Evolutionary conservation across 352 stramenopile genomes (phyloP).

Genomic region (Globisporangium viniferum): DNA sequence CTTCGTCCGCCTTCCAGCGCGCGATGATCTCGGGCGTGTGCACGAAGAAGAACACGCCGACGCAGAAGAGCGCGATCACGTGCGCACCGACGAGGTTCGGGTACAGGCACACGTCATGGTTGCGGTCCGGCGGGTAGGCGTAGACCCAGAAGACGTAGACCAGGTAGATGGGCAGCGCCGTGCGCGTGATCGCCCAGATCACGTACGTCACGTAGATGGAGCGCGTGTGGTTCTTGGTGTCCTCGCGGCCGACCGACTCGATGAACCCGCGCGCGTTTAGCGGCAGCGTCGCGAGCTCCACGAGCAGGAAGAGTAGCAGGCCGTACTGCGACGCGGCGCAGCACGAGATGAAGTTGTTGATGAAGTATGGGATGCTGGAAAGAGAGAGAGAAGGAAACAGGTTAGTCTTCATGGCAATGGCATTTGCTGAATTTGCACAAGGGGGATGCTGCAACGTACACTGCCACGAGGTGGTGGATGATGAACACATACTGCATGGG

Average conservation of each 20-base stretch:
- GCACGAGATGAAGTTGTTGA: slow-evolving; percentile 86
- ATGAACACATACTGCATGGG: slow-evolving; percentile 77
- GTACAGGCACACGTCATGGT: slow-evolving; percentile 77
- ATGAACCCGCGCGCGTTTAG: slow-evolving; percentile 77
- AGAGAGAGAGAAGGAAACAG: not conserved
- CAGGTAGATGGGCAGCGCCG: slow-evolving; percentile 70
- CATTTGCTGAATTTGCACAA: too few relatives aligned
- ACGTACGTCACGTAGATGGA: slow-evolving; percentile 77
- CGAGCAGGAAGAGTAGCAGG: slow-evolving; percentile 72
- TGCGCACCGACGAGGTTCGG: slow-evolving; percentile 72
- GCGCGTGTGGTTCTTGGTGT: slow-evolving; percentile 62
- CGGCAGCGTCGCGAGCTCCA: slow-evolving; percentile 75
- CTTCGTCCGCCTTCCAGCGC: slow-evolving; percentile 23
- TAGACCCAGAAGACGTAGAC: slow-evolving; percentile 75
- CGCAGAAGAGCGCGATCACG: slow-evolving; percentile 77
- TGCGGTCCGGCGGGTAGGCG: slow-evolving; percentile 62
- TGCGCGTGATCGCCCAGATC: slow-evolving; percentile 71
- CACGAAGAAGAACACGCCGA: slow-evolving; percentile 80
- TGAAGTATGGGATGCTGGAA: slow-evolving; percentile 68
- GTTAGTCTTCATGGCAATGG: not conserved
- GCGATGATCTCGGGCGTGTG: slow-evolving; percentile 70
- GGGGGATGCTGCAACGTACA: slow-evolving; percentile 40
- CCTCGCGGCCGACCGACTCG: slow-evolving; percentile 56
- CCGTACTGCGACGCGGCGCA: slow-evolving; percentile 75
- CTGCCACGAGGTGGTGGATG: slow-evolving; percentile 74